A percentile compares a stretch with the other conserved stretches of the same genome.
phyloP scores from a whole-genome alignment of 1,139 yeast species.

The Candida tropicalis region DNA sequence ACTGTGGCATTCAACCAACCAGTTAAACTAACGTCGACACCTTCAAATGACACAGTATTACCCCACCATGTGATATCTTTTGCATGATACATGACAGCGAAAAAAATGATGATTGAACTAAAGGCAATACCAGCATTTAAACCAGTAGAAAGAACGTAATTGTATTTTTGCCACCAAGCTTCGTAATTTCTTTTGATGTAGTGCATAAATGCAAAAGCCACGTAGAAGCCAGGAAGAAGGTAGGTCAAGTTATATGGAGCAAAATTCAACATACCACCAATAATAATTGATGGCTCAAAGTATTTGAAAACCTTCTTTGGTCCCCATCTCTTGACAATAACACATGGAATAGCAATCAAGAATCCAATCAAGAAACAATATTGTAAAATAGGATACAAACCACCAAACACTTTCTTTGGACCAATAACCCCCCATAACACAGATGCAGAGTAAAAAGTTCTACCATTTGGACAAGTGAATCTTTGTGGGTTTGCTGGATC shows the following conservation, averaged over 20 bases:
- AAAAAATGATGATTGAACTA: slow-evolving; percentile 52
- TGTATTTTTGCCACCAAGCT: slow-evolving; percentile 61
- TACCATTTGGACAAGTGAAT: slow-evolving; percentile 53
- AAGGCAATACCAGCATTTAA: slow-evolving; percentile 57
- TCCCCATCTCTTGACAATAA: slow-evolving; percentile 40
- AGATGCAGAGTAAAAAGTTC: slow-evolving; percentile 55
- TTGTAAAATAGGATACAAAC: slow-evolving; percentile 49
- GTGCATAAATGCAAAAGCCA: slow-evolving; percentile 47
- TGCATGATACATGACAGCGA: slow-evolving; percentile 50
- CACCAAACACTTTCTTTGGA: slow-evolving; percentile 56
- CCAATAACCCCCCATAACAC: slow-evolving; percentile 72
- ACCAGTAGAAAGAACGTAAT: slow-evolving; percentile 54
- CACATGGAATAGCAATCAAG: slow-evolving; percentile 44
- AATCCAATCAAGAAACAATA: slow-evolving; percentile 61
- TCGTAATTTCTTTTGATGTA: slow-evolving; percentile 43
- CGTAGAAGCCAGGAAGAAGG: slow-evolving; percentile 43
- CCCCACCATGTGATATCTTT: slow-evolving; percentile 59
- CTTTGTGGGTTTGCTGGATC: slow-evolving; percentile 38
- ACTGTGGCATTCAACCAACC: slow-evolving; percentile 26
- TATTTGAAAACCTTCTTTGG: slow-evolving; percentile 28
- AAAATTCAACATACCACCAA: slow-evolving; percentile 42
- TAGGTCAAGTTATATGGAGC: slow-evolving; percentile 56
- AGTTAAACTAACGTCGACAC: slow-evolving; percentile 40
- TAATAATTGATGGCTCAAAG: slow-evolving; percentile 47
- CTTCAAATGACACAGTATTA: slow-evolving; percentile 42